These are phyloP conservation scores for Microbotryum lychnidis-dioicae DNA, from an alignment of 1,284 basidiomycete species.

Conservation along the genomic window DNA sequence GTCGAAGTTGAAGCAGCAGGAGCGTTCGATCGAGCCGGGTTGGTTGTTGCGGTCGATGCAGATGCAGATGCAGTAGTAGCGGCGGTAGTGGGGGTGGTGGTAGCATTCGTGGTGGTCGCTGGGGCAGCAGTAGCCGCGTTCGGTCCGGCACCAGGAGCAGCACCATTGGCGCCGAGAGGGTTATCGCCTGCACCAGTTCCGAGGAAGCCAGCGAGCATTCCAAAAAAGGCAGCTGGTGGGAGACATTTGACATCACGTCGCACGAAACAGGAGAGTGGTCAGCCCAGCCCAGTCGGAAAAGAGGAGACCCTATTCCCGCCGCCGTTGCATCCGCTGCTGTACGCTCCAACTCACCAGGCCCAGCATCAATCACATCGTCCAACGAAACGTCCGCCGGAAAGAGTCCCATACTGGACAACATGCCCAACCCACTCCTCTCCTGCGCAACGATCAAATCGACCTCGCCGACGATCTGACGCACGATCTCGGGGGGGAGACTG, in stretches of 20 bases:
- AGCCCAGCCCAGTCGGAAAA: too few relatives aligned
- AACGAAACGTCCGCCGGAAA: neutral
- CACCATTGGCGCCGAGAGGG: neutral
- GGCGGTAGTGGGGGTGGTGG: neutral
- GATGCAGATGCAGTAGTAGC: neutral
- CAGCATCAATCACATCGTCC: neutral
- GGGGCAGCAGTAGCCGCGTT: neutral
- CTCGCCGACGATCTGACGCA: conserved; percentile 17
- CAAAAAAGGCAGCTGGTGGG: conserved; percentile 1
- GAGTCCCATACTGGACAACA: neutral
- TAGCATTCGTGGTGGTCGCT: neutral
- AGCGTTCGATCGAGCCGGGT: neutral
- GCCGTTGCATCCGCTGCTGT: neutral
- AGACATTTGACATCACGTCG: conserved; percentile 13
- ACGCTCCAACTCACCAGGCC: neutral
- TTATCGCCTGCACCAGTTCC: neutral
- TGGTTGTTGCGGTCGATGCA: too few relatives aligned
- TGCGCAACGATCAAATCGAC: conserved; percentile 5
- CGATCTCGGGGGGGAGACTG: conserved; percentile 19
- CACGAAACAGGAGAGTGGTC: neutral
- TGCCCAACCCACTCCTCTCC: neutral
- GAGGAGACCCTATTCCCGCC: neutral
- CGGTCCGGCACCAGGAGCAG: neutral
- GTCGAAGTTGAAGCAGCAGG: neutral
- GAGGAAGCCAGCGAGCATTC: neutral